Conservation (phyloP, 2,329 filamentous ascomycete species). For the Cadophora sp. region DNA sequence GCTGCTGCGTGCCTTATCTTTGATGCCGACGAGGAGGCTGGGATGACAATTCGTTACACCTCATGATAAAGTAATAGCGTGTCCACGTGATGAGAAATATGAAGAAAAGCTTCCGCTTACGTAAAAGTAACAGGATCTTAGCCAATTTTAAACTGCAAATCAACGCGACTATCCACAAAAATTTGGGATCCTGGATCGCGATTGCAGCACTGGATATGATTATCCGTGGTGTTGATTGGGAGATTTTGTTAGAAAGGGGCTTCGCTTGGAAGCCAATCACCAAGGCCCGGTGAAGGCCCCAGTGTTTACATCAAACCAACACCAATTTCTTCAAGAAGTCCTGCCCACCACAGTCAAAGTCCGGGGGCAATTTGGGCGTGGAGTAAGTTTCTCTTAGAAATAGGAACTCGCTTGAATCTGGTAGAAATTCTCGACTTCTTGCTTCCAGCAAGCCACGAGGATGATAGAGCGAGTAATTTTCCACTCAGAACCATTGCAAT, state of each 20-base stretch:
- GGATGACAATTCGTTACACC: conserved; percentile 14
- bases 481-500: too few relatives aligned
- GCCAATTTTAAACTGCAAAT: neutral
- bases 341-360: too few relatives aligned
- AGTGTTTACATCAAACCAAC: neutral
- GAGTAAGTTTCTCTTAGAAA: too few relatives aligned
- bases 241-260: neutral
- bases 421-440: too few relatives aligned
- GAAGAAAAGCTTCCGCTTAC: neutral
- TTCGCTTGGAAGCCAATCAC: conserved; percentile 1
- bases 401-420: too few relatives aligned
- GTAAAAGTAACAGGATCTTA: neutral
- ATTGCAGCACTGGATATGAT: neutral
- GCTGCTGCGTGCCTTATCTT: conserved; percentile 7
- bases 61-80: conserved; percentile 10
- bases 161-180: neutral
- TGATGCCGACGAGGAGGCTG: neutral
- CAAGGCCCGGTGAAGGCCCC: neutral
- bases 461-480: too few relatives aligned
- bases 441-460: too few relatives aligned
- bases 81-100: neutral
- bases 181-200: neutral
- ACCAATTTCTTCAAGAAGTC: too few relatives aligned
- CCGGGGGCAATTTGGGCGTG: too few relatives aligned
- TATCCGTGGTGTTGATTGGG: neutral